Evolutionary conservation across 2,329 filamentous ascomycete species (phyloP).

Genomic region (Septoria petroselini): DNA sequence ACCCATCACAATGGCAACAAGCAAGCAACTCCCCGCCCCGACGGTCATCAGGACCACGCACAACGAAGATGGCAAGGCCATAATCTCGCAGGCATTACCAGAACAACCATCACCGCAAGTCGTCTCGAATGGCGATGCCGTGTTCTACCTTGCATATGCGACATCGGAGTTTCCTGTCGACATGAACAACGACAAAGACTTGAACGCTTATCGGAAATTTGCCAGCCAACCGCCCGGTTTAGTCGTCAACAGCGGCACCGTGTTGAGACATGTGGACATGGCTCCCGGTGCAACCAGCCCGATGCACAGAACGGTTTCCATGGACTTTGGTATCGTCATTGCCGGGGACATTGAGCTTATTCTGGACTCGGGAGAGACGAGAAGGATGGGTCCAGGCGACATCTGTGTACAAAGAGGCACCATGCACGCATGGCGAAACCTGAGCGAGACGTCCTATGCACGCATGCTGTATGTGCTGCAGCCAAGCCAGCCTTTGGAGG

Average conservation of each 20-base stretch:
- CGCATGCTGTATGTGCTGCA: constrained; percentile 38
- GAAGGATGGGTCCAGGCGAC: constrained; percentile 34
- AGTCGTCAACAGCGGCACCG: constrained; percentile 47
- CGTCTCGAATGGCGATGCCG: constrained; percentile 41
- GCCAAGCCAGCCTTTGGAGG: constrained; percentile 28
- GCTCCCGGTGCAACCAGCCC: constrained; percentile 27
- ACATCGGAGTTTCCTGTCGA: constrained; percentile 49
- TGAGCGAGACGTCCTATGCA: constrained; percentile 32
- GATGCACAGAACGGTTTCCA: constrained; percentile 37
- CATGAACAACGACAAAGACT: constrained; percentile 47
- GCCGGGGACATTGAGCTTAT: constrained; percentile 36
- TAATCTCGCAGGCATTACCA: constrained; percentile 27
- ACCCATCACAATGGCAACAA: constrained; percentile 13
- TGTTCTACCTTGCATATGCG: constrained; percentile 51
- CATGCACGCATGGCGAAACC: constrained; percentile 38
- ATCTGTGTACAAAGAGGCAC: constrained; percentile 37
- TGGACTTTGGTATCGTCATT: constrained; percentile 38
- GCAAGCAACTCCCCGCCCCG: constrained; percentile 12
- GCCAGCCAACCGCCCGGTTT: constrained; percentile 49
- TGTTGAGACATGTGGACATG: constrained; percentile 39
- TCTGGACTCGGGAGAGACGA: constrained; percentile 36
- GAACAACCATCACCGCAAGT: constrained; percentile 30
- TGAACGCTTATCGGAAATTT: constrained; percentile 46
- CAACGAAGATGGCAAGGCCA: constrained; percentile 33
- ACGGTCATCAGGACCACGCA: constrained; percentile 33